Evolutionary conservation across 495 filamentous ascomycete species (phyloP).

Genomic region (Lindgomyces ingoldianus): DNA sequence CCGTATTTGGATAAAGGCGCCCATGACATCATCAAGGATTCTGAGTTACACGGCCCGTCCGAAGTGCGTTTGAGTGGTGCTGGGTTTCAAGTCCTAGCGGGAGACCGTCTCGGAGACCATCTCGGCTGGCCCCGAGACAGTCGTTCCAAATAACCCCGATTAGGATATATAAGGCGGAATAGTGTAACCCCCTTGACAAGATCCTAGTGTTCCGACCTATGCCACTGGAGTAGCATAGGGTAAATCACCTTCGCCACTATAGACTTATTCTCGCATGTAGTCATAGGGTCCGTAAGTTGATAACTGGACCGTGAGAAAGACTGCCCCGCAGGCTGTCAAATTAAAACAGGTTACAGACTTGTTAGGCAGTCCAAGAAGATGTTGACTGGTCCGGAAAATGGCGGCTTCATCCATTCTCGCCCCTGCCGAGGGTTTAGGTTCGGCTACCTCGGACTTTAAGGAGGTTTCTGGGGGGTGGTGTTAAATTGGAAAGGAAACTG

Average conservation of each 20-base stretch:
- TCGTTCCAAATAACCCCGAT: not conserved
- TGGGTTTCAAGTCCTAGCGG: constrained; percentile 8
- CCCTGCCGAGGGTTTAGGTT: not conserved
- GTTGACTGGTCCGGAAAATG: not conserved
- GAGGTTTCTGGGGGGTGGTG: not conserved
- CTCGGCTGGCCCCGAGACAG: constrained; percentile 1
- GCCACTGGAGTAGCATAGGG: not conserved
- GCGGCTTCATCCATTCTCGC: not conserved
- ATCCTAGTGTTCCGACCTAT: constrained; percentile 1
- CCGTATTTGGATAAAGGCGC: not conserved
- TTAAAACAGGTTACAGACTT: not conserved
- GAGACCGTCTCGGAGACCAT: constrained; percentile 11
- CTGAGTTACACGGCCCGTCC: not conserved
- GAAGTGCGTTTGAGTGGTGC: constrained; percentile 2
- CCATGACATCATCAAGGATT: not conserved
- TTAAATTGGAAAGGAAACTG: not conserved
- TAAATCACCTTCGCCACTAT: constrained; percentile 5
- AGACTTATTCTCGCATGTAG: constrained; percentile 9
- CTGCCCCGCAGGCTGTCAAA: constrained; percentile 8
- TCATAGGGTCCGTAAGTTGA: not conserved
- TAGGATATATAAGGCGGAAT: not conserved
- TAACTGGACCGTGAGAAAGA: not conserved
- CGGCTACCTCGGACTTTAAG: not conserved
- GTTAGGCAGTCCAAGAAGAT: not conserved
- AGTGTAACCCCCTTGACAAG: constrained; percentile 8